These are phyloP conservation scores for Nitzschia sp. DNA, from an alignment of 108 stramenopile species.

Conservation along the genomic window DNA sequence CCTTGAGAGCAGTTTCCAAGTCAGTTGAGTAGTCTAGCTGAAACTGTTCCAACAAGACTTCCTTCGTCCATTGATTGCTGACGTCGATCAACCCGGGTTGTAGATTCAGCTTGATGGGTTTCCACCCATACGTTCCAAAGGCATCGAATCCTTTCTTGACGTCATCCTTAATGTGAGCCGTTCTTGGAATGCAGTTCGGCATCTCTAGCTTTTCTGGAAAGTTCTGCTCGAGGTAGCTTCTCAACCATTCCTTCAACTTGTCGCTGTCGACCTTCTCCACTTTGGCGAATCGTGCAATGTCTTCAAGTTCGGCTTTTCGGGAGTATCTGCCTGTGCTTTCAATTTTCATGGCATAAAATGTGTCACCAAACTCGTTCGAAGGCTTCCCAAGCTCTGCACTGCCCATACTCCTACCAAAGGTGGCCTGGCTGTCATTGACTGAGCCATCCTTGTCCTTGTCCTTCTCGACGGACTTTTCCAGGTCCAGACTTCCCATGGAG, in stretches of 20 bases:
- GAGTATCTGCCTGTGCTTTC: conserved; percentile 26
- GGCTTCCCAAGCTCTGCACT: not conserved
- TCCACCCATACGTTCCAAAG: conserved; percentile 32
- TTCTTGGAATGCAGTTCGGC: conserved; percentile 18
- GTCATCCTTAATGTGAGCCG: conserved; percentile 30
- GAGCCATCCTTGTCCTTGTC: not conserved
- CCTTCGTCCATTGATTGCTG: conserved; percentile 25
- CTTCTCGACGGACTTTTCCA: not conserved
- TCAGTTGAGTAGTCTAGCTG: conserved; percentile 24
- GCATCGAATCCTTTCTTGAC: conserved; percentile 4
- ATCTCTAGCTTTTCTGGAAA: conserved; percentile 13
- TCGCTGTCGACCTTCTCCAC: conserved; percentile 16
- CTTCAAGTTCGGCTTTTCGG: conserved; percentile 24
- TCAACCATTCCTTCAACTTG: conserved; percentile 23
- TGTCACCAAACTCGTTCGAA: not conserved
- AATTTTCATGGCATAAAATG: conserved; percentile 11
- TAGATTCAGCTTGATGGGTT: conserved; percentile 31
- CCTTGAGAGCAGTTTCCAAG: conserved; percentile 7
- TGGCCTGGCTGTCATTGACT: not conserved
- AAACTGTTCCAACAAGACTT: conserved; percentile 23
- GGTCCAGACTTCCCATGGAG: not conserved
- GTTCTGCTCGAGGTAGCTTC: conserved; percentile 14
- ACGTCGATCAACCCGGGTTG: conserved; percentile 21
- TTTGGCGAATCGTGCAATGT: conserved; percentile 21
- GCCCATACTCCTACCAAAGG: not conserved